Percentiles rank a stretch among this genome's conserved stretches.
Conservation (phyloP, 2,329 filamentous ascomycete genomes). For the Alternaria arbusti region DNA sequence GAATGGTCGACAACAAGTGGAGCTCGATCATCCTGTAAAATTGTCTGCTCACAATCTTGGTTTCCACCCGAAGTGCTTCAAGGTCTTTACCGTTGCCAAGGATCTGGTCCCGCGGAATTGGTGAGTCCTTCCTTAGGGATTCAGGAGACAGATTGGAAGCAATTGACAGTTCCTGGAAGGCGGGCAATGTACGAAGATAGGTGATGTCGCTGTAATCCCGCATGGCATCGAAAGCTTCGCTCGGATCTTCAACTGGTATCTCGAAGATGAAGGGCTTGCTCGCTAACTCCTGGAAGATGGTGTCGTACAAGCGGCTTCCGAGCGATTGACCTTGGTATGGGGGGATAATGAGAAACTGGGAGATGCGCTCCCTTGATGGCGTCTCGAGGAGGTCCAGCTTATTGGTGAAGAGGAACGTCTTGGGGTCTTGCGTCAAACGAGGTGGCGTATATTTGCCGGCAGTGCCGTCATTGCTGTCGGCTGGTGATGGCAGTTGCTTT, state of each 20-base stretch:
- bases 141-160: constrained; percentile 57
- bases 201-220: constrained; percentile 76
- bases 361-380: constrained; percentile 81
- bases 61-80: constrained; percentile 62
- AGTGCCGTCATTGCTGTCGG: constrained; percentile 40
- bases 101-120: constrained; percentile 60
- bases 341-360: constrained; percentile 90
- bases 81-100: constrained; percentile 63
- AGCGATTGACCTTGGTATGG: constrained; percentile 83
- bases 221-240: constrained; percentile 81
- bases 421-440: constrained; percentile 34
- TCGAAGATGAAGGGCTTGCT: constrained; percentile 74
- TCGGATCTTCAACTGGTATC: constrained; percentile 93
- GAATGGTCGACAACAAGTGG: constrained; percentile 69
- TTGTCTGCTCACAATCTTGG: constrained; percentile 79
- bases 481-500: constrained; percentile 42
- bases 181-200: constrained; percentile 65
- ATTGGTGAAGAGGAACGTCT: constrained; percentile 39
- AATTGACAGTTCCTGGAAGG: constrained; percentile 62
- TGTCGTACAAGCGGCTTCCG: constrained; percentile 79
- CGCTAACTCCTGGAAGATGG: constrained; percentile 75
- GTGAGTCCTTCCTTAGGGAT: constrained; percentile 61
- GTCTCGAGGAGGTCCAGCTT: constrained; percentile 62
- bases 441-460: constrained; percentile 48
- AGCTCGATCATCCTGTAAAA: constrained; percentile 78